Conservation (phyloP, 768 basidiomycete species). For the Serendipita sp. region DNA sequence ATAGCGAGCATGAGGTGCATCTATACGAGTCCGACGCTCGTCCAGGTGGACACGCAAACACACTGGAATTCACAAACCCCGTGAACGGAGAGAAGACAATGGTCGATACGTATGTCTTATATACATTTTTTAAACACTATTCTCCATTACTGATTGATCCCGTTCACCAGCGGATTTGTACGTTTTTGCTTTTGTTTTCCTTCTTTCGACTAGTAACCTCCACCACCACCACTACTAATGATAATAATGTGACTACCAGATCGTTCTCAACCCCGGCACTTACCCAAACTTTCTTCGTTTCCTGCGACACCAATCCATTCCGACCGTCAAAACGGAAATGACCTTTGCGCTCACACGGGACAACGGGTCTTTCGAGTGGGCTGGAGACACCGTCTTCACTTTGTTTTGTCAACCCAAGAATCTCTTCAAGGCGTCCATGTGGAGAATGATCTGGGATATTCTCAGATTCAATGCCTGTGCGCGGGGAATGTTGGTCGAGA, state of each 20-base stretch:
- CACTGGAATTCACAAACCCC: slow-evolving; percentile 34
- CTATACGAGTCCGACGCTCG: slow-evolving; percentile 52
- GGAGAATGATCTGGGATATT: slow-evolving; percentile 57
- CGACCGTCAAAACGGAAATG: slow-evolving; percentile 49
- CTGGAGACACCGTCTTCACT: slow-evolving; percentile 41
- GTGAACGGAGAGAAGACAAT: slow-evolving; percentile 16
- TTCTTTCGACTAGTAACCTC: too few species aligned
- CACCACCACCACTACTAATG: too few species aligned
- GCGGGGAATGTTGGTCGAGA: slow-evolving; percentile 27
- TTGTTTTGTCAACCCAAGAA: slow-evolving; percentile 54
- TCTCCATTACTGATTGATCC: background rate
- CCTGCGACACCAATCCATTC: slow-evolving; percentile 32
- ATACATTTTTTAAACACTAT: background rate
- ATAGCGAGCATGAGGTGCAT: slow-evolving; percentile 59
- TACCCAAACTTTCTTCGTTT: slow-evolving; percentile 71
- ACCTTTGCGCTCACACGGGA: slow-evolving; percentile 65
- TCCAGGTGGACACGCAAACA: slow-evolving; percentile 65
- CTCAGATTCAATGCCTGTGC: slow-evolving; percentile 59
- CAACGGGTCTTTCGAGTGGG: slow-evolving; percentile 57
- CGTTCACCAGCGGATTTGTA: background rate
- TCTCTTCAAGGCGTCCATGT: slow-evolving; percentile 46
- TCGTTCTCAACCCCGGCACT: slow-evolving; percentile 59
- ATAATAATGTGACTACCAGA: slow-evolving; percentile 23
- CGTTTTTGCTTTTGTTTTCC: too few species aligned
- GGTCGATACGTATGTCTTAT: slow-evolving; percentile 49